Evolutionary conservation across 495 filamentous ascomycete genomes (phyloP).

Genomic region (Antarctomyces pellizariae): DNA sequence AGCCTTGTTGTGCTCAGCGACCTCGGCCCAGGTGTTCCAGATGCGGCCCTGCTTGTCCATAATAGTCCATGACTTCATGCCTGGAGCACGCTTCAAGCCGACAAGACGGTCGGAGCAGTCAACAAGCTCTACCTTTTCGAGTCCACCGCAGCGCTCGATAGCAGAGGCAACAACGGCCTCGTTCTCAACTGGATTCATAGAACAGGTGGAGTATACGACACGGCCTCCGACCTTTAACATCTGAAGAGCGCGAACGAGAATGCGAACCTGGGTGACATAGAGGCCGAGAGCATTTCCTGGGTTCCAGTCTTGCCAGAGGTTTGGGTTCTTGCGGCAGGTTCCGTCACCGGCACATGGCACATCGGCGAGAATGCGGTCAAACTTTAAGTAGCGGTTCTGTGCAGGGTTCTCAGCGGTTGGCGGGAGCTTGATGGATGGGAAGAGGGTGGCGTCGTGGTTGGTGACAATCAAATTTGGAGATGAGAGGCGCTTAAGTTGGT

Average conservation of each 20-base stretch:
- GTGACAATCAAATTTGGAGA: conserved; percentile 94
- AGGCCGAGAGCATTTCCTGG: conserved; percentile 66
- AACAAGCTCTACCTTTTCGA: conserved; percentile 56
- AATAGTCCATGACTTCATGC: conserved; percentile 59
- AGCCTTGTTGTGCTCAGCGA: conserved; percentile 36
- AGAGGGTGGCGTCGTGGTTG: conserved; percentile 94
- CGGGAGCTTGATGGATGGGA: conserved; percentile 66
- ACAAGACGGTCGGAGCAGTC: conserved; percentile 61
- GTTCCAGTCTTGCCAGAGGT: conserved; percentile 86
- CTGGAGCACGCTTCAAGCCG: conserved; percentile 45
- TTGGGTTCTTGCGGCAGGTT: conserved; percentile 71
- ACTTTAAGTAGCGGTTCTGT: conserved; percentile 64
- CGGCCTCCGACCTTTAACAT: conserved; percentile 90
- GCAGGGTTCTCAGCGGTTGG: conserved; percentile 23
- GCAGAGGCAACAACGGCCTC: conserved; percentile 77
- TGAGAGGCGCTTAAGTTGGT: conserved; percentile 88
- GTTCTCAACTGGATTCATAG: conserved; percentile 93
- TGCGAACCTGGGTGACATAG: conserved; percentile 62
- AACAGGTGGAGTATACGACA: conserved; percentile 93
- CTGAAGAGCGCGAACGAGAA: conserved; percentile 79
- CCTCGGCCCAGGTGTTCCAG: conserved; percentile 56
- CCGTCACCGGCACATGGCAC: conserved; percentile 95
- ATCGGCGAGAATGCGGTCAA: conserved; percentile 87
- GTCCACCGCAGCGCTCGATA: conserved; percentile 74
- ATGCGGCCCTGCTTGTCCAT: conserved; percentile 61